Evolutionary conservation across 805 yeast species (phyloP), one percentile per base, ranked within the genome.

Genomic region (Grigorovia jiainica): DNA sequence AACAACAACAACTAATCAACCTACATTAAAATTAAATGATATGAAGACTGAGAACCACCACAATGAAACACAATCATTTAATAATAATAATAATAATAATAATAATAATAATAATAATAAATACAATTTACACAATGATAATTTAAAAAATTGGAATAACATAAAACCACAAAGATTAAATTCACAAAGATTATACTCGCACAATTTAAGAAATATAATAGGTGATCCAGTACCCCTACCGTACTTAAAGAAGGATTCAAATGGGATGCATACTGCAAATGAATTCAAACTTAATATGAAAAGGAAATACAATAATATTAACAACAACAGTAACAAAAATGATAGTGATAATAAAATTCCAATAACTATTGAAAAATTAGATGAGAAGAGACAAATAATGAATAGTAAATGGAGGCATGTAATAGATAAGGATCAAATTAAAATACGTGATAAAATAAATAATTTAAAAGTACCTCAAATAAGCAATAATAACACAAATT

Each of bases 151-250:
- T 27, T 2, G 31, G n/a, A 10, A 27, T 21, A 6, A 6, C 8
- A 21, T 8, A 21, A 21, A 21, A 10, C 31, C 11, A 13, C 31
- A 13, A 4, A 6, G 31, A 13, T 13, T 13, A 7, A 27, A 7
- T 11, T 27, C 31, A 11, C 15, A 27, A 15, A 11, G 31, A 13
- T 13, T 13, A 7, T 13, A 7, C 7, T 27, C 31, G 6, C 15
- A 27, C 16, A 11, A 3, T 10, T 40, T 39, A 30, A 47, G 51
- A 27, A 45, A 44, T 17, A 37, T 42, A 11, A 49, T 67, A 10
- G 71, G 71, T 1, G 62, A 61, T 11, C 72, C 72, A 2, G 36
- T 66, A 17, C 71, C 71, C 2, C 47, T 67, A 30, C 68, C 67
- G 1, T 67, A 67, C 41, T 35, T 57, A 15, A 43, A 49, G 2